Percentiles rank a stretch among this genome's conserved stretches.
Conservation (phyloP, 441 rosid species). For the Croton laevigatus region DNA sequence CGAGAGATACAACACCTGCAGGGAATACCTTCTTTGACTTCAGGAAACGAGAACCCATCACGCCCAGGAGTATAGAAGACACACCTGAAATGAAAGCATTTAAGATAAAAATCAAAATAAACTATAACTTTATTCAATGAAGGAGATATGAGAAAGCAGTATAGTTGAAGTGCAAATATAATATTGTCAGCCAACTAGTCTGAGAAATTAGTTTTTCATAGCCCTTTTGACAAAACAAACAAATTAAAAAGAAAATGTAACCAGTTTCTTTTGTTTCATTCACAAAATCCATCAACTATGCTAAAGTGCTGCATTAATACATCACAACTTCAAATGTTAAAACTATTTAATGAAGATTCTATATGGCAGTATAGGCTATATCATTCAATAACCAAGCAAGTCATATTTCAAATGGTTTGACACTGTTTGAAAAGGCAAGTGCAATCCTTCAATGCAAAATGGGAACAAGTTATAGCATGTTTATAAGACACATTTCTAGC, state of each 20-base stretch:
- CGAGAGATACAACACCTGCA: slow-evolving; percentile 77
- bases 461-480: neutral
- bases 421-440: neutral
- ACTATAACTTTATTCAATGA: neutral
- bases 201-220: neutral
- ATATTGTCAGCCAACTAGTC: neutral
- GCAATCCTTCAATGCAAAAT: neutral
- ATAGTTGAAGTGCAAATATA: neutral
- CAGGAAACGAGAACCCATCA: slow-evolving; percentile 83
- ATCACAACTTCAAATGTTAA: neutral
- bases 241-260: neutral
- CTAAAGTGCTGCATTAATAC: neutral
- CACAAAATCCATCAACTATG: neutral
- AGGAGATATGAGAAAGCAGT: neutral
- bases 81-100: slow-evolving; percentile 43
- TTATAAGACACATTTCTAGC: neutral
- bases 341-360: neutral
- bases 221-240: no score
- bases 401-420: neutral
- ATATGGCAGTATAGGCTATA: no score
- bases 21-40: slow-evolving; percentile 75
- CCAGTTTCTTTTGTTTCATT: neutral
- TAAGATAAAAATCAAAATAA: neutral
- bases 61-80: slow-evolving; percentile 65
- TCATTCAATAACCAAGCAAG: neutral